Evolutionary conservation across 1,284 basidiomycete species (phyloP).

Genomic region (Takashimella tepidaria): DNA sequence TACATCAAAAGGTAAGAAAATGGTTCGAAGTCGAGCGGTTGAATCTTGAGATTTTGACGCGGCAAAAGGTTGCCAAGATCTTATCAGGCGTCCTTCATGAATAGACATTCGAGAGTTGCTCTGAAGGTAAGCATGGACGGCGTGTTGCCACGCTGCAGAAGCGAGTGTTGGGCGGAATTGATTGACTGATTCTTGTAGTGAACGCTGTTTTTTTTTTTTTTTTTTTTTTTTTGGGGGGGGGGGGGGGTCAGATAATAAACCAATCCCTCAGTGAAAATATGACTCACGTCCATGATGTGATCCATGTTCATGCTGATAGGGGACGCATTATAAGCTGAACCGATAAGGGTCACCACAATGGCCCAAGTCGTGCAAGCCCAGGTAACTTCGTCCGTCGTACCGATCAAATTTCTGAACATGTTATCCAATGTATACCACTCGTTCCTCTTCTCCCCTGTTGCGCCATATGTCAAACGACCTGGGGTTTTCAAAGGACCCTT

Average conservation of each 20-base stretch:
- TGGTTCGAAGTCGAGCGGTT: slow-evolving; percentile 18
- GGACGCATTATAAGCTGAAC: slow-evolving; percentile 34
- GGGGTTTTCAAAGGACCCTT: slow-evolving; percentile 13
- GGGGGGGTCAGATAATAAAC: no score
- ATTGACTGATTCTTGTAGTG: slow-evolving; percentile 31
- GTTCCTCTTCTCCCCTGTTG: slow-evolving; percentile 27
- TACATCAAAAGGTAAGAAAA: slow-evolving; percentile 26
- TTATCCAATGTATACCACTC: slow-evolving; percentile 32
- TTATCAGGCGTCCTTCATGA: slow-evolving; percentile 17
- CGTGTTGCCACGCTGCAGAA: slow-evolving; percentile 44
- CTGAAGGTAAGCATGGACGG: slow-evolving; percentile 42
- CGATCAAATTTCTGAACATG: slow-evolving; percentile 31
- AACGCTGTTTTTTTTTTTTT: slow-evolving; percentile 26
- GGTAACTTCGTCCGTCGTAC: slow-evolving; percentile 27
- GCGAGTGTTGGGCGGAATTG: slow-evolving; percentile 29
- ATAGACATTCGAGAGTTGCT: slow-evolving; percentile 20
- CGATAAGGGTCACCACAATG: slow-evolving; percentile 40
- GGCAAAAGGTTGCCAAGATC: slow-evolving; percentile 31
- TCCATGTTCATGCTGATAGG: slow-evolving; percentile 29
- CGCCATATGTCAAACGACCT: slow-evolving; percentile 4
- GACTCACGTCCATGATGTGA: slow-evolving; percentile 44
- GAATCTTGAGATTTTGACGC: slow-evolving; percentile 19
- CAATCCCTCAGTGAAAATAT: neutral
- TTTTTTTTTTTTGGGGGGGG: no score
- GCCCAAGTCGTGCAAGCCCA: slow-evolving; percentile 47